Percentiles rank a stretch among this genome's conserved stretches.
Conservation (phyloP, 352 stramenopile genomes). For the Blastocystis sp. region DNA sequence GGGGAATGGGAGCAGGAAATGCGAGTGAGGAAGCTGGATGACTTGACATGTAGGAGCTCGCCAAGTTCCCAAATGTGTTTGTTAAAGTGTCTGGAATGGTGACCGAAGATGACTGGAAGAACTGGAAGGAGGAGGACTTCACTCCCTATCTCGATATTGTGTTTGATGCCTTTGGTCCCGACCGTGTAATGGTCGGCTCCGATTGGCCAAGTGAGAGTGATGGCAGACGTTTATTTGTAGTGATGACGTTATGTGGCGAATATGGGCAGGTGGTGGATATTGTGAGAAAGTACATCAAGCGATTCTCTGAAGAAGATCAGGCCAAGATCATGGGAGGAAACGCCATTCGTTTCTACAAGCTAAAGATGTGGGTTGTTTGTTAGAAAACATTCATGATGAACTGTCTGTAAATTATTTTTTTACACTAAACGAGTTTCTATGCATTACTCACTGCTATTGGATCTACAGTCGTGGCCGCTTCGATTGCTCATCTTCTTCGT, state of each 20-base stretch:
- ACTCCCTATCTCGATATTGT: conserved; percentile 54
- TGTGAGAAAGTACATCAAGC: conserved; percentile 11
- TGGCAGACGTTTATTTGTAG: not conserved
- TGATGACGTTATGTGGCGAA: conserved; percentile 44
- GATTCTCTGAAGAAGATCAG: not conserved
- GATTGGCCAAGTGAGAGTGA: conserved; percentile 28
- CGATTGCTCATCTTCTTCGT: not conserved
- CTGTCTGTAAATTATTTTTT: not conserved
- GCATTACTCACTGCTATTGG: not conserved
- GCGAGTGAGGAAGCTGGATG: not conserved
- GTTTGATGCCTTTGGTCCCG: conserved; percentile 51
- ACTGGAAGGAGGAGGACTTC: conserved; percentile 62
- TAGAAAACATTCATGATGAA: not conserved
- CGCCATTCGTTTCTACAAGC: conserved; percentile 1
- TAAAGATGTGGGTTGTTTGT: not conserved
- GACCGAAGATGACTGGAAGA: conserved; percentile 56
- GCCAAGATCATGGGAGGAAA: conserved; percentile 21
- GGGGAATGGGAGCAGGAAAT: conserved; percentile 55
- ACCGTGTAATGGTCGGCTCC: conserved; percentile 53
- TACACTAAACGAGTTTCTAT: not conserved
- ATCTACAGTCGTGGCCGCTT: not conserved
- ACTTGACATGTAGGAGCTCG: conserved; percentile 23
- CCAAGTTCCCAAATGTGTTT: conserved; percentile 42
- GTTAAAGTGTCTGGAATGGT: conserved; percentile 61
- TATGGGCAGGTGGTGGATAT: conserved; percentile 38